These are phyloP conservation scores for Colletotrichum sojae DNA, from an alignment of 2,329 filamentous ascomycete species.

Conservation along the genomic window DNA sequence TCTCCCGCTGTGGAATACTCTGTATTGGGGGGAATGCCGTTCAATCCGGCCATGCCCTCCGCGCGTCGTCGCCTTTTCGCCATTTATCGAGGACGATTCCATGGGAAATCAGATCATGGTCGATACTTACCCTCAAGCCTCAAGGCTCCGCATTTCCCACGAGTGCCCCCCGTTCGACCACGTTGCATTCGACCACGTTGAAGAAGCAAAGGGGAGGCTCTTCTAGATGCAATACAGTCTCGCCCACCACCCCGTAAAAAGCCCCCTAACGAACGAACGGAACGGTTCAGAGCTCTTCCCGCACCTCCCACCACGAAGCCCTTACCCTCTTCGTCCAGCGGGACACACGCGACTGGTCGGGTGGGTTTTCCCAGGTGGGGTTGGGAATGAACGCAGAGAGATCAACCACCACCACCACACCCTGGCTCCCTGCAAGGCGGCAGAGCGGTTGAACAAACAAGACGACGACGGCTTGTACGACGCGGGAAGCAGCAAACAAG, in stretches of 20 bases:
- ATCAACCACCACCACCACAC: no score
- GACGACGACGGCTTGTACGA: background rate
- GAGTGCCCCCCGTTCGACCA: background rate
- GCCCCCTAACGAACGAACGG: no score
- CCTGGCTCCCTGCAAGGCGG: constrained; percentile 3
- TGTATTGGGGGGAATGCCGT: background rate
- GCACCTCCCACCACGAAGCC: background rate
- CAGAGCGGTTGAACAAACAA: constrained; percentile 15
- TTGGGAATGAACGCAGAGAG: no score
- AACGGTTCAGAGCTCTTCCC: constrained; percentile 12
- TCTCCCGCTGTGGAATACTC: background rate
- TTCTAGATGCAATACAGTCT: background rate
- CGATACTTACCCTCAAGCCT: no score
- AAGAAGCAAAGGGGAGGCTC: background rate
- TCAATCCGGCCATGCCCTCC: background rate
- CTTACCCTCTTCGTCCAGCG: constrained; percentile 19
- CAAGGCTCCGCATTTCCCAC: no score
- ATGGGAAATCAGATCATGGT: background rate
- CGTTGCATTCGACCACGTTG: no score
- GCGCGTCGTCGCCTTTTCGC: background rate
- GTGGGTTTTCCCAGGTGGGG: background rate
- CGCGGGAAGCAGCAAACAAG: constrained; percentile 5
- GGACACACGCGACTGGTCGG: constrained; percentile 8
- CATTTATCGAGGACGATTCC: background rate
- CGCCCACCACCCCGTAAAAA: background rate